Base-by-base conservation (phyloP, 2,329 filamentous ascomycete genomes). In the Spiromastix sp. region DNA sequence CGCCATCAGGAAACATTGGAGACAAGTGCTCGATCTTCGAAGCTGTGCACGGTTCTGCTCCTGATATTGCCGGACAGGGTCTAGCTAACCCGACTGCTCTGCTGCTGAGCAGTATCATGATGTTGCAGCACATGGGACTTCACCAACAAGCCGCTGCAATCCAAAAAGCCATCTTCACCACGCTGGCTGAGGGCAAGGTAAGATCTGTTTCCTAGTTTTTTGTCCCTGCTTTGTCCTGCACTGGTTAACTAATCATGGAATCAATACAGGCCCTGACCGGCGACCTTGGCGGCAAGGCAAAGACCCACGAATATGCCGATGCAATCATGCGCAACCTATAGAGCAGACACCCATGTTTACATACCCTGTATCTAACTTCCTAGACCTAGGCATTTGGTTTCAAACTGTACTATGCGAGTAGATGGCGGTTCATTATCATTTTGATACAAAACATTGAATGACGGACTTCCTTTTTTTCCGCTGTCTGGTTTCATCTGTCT, bases 1-100 rank as follows among this genome's bases (percentile, higher is more conserved):
- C 91, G 25, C 91, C 91, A 47, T 96, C 89, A 25, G 91, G 89
- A 57, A 98, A 98, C 77, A 96, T 95, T 58, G 91, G 86, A 66
- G 86, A 95, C 67, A 84, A 94, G 72, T 96, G 86, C 81, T 94
- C 85, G 62, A 95, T 96, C 71, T 98, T 98, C 71, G 91, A 98
- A 72, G 91, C 91, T 54, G 91, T 98, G 55, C 91, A 98, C 73
- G 89, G 89, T 53, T 94, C 86, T 48, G 89, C 89, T 41, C 89
- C 89, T 42, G 89, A 96, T 64, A 96, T 96, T 61, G 86, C 85
- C 47, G 89, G 89, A 64, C 86, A 95, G 77, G 82, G 77, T 49
- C 81, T 96, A 50, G 91, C 91, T 56, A 98, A 98, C 77, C 91
- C 91, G 44, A 96, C 91, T 42, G 91, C 91, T 41, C 79, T 98